Conservation (phyloP, 2,329 filamentous ascomycete species). For the Calonectria fujianensis region DNA sequence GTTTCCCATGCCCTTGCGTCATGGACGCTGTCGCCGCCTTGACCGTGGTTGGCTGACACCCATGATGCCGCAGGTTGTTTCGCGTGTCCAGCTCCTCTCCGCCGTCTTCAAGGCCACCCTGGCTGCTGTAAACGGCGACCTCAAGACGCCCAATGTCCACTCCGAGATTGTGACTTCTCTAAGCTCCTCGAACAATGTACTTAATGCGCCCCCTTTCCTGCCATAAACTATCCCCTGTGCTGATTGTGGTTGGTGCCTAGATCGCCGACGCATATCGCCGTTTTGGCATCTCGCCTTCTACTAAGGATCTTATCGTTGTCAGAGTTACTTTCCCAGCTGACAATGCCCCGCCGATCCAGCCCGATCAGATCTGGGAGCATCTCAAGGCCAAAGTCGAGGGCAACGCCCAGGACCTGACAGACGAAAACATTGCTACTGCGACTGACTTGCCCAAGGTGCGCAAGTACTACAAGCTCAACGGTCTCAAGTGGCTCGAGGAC, state of each 20-base stretch:
- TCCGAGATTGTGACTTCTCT: constrained; percentile 90
- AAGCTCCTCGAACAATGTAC: constrained; percentile 88
- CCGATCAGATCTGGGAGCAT: constrained; percentile 74
- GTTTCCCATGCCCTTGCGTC: constrained; percentile 51
- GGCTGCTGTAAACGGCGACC: constrained; percentile 73
- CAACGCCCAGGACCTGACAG: constrained; percentile 73
- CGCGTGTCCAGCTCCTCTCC: constrained; percentile 82
- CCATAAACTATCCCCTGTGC: constrained; percentile 21
- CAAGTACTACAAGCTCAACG: constrained; percentile 91
- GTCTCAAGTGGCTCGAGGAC: constrained; percentile 70
- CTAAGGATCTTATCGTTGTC: constrained; percentile 84
- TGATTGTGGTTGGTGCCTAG: constrained; percentile 64
- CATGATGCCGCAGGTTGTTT: constrained; percentile 74
- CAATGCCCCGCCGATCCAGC: constrained; percentile 62
- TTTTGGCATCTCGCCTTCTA: constrained; percentile 86
- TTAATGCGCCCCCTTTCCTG: constrained; percentile 5
- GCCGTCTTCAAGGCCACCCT: constrained; percentile 87
- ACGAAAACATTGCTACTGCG: constrained; percentile 75
- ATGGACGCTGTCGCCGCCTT: constrained; percentile 18
- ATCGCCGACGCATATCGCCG: constrained; percentile 94
- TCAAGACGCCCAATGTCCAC: constrained; percentile 90
- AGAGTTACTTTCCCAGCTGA: constrained; percentile 79
- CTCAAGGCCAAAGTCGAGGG: constrained; percentile 79
- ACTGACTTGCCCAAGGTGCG: constrained; percentile 82
- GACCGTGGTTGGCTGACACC: constrained; percentile 33